Base-by-base conservation (phyloP, 352 stramenopile genomes). In the Pythium insidiosum region DNA sequence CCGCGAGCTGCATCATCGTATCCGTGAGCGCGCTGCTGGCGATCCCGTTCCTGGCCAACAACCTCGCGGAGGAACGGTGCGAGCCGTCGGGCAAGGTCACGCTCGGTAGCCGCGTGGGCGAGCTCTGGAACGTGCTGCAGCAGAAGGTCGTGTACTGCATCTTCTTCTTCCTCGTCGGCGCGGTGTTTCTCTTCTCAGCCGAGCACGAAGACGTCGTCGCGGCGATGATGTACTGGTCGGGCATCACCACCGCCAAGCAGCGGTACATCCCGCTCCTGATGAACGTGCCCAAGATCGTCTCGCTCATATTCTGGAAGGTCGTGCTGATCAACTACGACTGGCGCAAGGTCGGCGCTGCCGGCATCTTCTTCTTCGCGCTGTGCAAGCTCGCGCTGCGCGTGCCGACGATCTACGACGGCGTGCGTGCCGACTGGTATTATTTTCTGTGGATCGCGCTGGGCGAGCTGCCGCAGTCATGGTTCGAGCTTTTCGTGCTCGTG, bases 81-180 rank as follows among this genome's bases (percentile, higher is more conserved):
- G 39, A 26, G 6, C 29, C 30, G 2, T 19, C 16, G 22, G 33
- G 21, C 38, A n/a, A 23, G 21, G 35, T 45, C 19, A 41, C 45
- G 24, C n/a, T 53, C 25, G 19, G 25, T 3, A 18, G 6, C 2
- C 45, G 45, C n/a, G 18, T 44, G 18, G 11, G 25, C 26, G 45
- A 79, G 24, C 36, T 83, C 13, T 70, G 70, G 58, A 56, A 65
- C 31, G 60, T 54, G 15, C 23, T 47, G 16, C 37, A 46, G 31
- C 38, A 47, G 28, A 54, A 54, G 21, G 47, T 54, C 18, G 47
- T 54, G 12, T 54, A 47, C 28, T 36, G 38, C 23, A 54, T 54
- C 31, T 35, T 54, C 23, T 34, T 54, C 28, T 54, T 44, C 47
- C 37, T 54, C 18, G 20, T 41, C 20, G 47, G 29, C 21, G 34